phyloP scores from a whole-genome alignment of 1,284 basidiomycete genomes.

The Schizophyllum commune region DNA sequence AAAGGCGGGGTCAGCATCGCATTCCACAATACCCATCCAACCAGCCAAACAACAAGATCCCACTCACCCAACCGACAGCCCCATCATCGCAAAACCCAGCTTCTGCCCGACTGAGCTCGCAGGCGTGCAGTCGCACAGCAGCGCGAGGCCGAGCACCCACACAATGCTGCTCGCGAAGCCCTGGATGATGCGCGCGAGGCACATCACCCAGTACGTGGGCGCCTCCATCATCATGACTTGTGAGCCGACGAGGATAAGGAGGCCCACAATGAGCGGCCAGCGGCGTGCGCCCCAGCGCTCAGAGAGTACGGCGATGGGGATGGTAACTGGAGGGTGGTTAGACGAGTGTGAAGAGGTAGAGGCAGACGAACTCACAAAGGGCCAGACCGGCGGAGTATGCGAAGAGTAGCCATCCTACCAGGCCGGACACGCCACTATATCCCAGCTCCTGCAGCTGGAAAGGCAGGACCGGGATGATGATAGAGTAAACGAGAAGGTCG shows the following conservation, averaged over 20 bases:
- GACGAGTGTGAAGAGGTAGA: constrained; percentile 14
- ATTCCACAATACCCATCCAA: no score
- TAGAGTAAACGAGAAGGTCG: constrained; percentile 60
- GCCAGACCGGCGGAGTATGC: constrained; percentile 45
- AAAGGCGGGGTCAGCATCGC: constrained; percentile 17
- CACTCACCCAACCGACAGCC: constrained; percentile 24
- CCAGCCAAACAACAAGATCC: not conserved
- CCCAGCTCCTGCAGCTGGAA: constrained; percentile 57
- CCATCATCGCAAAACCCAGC: constrained; percentile 47
- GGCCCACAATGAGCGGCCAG: constrained; percentile 51
- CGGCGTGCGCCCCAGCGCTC: constrained; percentile 52
- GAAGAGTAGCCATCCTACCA: constrained; percentile 65
- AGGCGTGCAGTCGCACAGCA: constrained; percentile 41
- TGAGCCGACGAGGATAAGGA: constrained; percentile 47
- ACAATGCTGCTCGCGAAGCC: constrained; percentile 68
- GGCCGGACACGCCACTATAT: constrained; percentile 44
- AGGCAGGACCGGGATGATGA: constrained; percentile 70
- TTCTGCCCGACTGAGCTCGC: constrained; percentile 18
- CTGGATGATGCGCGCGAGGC: constrained; percentile 62
- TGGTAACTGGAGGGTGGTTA: constrained; percentile 41
- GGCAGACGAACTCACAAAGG: constrained; percentile 28
- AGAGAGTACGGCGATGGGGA: constrained; percentile 62
- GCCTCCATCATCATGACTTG: constrained; percentile 75
- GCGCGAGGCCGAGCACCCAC: constrained; percentile 67
- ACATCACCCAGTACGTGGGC: constrained; percentile 63